A percentile compares a stretch with the other conserved stretches of the same genome.
These are phyloP conservation scores for Flaveria linearis DNA, from an alignment of 129 eudicot species.

Conservation along the genomic window DNA sequence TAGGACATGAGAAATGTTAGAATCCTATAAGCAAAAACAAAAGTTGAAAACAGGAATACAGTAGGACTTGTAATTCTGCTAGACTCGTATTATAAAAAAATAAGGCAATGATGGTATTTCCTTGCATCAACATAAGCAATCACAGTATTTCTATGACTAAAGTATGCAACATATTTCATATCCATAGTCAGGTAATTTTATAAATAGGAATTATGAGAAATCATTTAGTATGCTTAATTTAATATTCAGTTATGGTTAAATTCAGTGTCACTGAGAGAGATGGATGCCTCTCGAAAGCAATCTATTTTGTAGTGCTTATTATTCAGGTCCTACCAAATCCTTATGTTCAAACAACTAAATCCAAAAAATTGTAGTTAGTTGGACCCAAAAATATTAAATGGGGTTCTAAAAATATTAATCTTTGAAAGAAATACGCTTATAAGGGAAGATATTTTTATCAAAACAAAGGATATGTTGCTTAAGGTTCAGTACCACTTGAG, in stretches of 20 bases:
- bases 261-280: background rate
- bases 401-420: background rate
- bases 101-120: background rate
- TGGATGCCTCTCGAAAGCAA: background rate
- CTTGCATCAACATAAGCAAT: background rate
- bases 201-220: background rate
- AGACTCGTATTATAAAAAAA: background rate
- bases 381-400: background rate
- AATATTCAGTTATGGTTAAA: background rate
- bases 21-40: slow-evolving; percentile 34
- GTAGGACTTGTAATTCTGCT: slow-evolving; percentile 7
- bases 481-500: background rate
- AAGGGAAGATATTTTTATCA: too few species aligned
- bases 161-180: background rate
- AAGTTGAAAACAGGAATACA: slow-evolving; percentile 21
- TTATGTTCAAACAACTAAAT: background rate
- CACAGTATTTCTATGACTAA: background rate
- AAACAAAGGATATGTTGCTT: background rate
- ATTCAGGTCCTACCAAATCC: background rate
- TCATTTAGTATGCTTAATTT: background rate
- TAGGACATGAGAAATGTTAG: slow-evolving; percentile 66
- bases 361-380: background rate
- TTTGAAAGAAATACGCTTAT: background rate
- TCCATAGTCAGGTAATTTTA: background rate
- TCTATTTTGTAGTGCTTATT: background rate